Evolutionary conservation across 192 early-diverging fungal species (phyloP), one percentile per base, ranked within the genome.

Genomic region (Podochytrium sp.): DNA sequence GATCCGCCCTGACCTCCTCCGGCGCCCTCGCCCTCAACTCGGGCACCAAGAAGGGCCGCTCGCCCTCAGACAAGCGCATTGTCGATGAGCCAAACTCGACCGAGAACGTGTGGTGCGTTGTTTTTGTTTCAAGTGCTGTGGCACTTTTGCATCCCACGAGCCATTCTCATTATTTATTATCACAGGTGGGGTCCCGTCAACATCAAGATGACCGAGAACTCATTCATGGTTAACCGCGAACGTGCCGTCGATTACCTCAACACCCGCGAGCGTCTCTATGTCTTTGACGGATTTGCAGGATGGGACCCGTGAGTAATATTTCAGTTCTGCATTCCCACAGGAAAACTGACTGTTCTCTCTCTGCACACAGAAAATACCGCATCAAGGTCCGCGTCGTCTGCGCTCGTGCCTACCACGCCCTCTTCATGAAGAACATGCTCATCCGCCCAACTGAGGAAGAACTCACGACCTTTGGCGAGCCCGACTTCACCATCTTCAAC

Each of bases 391-490:
- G 97, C 66, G 89, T 96, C 25, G 91, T 98, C 72, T 94, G 93
- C 76, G 91, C 95, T 35, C 91, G 95, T 71, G 95, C 97, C 49
- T 97, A 98, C 85, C 95, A 98, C 80, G 88, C 91, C 32, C 84
- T 98, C 75, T 98, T 98, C 83, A 98, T 98, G 97, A 86, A 88
- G 88, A 97, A 98, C 90, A 98, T 98, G 95, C 89, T 98, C 74
- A 97, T 98, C 81, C 93, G 97, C 63, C 95, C 96, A 37, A 94
- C 94, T 20, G 82, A 81, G 6, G 90, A 94, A 73, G 96, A 98
- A 86, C 90, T 97, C 20, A 91, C 86, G 62, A 87, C 84, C 84
- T 98, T 94, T 82, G 96, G 96, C 71, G 90, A 92, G 82, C 96
- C 96, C 34, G 94, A 98, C 80, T 96, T 98, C 77, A 98, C 95